Base-by-base conservation (phyloP, 2,329 filamentous ascomycete species). In the Sporothrix mexicana region DNA sequence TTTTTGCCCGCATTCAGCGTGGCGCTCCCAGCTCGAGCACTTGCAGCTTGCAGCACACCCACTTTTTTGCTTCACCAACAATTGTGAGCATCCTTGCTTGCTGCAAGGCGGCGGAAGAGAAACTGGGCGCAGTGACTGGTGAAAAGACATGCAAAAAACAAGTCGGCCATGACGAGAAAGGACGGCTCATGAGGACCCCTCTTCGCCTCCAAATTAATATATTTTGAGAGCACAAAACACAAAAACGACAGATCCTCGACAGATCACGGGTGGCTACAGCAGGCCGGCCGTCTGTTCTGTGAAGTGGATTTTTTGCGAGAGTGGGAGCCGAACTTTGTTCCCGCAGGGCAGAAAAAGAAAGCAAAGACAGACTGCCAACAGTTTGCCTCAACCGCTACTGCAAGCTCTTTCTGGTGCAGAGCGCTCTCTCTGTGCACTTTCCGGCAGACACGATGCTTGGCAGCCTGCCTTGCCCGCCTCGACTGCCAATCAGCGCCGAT, bases 401-500 rank as follows among this genome's bases (percentile, higher is more conserved):
- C 61, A 64, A 47, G 41, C 61, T 15, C 61, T 47, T 43, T 59
- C 23, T 12, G 53, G 2, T 51, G 47, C 10, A 15, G 17, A 49
- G 45, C 10, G 17, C n/a, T 5, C 9, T n/a, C n/a, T 36, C 30
- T 36, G 30, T 36, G 30, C 30, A 36, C 55, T 59, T 59, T 59
- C 23, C 25, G 55, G 25, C 55, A 59, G 55, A 59, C 43, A 47
- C 43, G 43, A 67, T 67, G n/a, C 62, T 67, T 67, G 43, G 62
- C 43, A 49, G 62, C 43, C 62, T 67, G 62, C 43, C 23, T 12
- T 47, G 4, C 20, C 30, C 30, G 5, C 51, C 23, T 10, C 51
- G 4, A 8, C 51, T 51, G 47, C 72, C 70, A 75, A 73, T 73
- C 72, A 71, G 64, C 70, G 59, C 17, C 55, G 30, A 45, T 43